Conservation (phyloP, 495 filamentous ascomycete species). For the Amphirosellinia nigrospora region DNA sequence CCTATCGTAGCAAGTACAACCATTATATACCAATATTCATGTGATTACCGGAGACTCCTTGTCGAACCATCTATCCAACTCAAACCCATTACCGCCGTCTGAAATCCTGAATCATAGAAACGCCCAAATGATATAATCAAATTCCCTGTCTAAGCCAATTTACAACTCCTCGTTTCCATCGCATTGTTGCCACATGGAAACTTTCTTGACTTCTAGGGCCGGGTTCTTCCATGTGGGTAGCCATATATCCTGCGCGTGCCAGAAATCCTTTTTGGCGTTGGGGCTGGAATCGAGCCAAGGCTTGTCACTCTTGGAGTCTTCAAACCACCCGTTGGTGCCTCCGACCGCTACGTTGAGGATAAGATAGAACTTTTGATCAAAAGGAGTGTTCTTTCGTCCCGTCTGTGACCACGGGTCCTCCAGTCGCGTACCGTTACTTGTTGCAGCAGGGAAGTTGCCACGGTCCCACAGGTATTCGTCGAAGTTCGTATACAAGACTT, state of each 20-base stretch:
- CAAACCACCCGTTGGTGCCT: slow-evolving; percentile 84
- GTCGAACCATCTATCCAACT: slow-evolving; percentile 16
- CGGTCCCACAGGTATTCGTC: slow-evolving; percentile 71
- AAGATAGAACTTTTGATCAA: slow-evolving; percentile 82
- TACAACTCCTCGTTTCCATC: slow-evolving; percentile 58
- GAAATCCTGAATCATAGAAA: slow-evolving; percentile 21
- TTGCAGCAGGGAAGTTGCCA: slow-evolving; percentile 73
- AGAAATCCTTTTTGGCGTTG: slow-evolving; percentile 75
- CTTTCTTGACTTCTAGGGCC: slow-evolving; percentile 73
- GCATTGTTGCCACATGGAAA: slow-evolving; percentile 82
- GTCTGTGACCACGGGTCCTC: slow-evolving; percentile 71
- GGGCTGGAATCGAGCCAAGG: slow-evolving; percentile 76
- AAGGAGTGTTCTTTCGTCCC: slow-evolving; percentile 68
- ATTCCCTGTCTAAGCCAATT: slow-evolving; percentile 3
- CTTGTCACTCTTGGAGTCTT: slow-evolving; percentile 71
- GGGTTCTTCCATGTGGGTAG: slow-evolving; percentile 75
- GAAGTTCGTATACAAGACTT: slow-evolving; percentile 82
- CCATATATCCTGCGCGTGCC: slow-evolving; percentile 70
- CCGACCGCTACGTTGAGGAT: slow-evolving; percentile 85
- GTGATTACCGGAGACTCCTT: slow-evolving; percentile 18
- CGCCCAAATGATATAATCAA: slow-evolving; percentile 11
- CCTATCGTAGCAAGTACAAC: not conserved
- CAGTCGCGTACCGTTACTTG: slow-evolving; percentile 72
- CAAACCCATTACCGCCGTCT: slow-evolving; percentile 13
- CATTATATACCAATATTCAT: slow-evolving; percentile 22